A percentile compares a stretch with the other conserved stretches of the same genome.
These are phyloP conservation scores for Bromus sterilis DNA, from an alignment of 176 grass and related monocot species.

Conservation along the genomic window DNA sequence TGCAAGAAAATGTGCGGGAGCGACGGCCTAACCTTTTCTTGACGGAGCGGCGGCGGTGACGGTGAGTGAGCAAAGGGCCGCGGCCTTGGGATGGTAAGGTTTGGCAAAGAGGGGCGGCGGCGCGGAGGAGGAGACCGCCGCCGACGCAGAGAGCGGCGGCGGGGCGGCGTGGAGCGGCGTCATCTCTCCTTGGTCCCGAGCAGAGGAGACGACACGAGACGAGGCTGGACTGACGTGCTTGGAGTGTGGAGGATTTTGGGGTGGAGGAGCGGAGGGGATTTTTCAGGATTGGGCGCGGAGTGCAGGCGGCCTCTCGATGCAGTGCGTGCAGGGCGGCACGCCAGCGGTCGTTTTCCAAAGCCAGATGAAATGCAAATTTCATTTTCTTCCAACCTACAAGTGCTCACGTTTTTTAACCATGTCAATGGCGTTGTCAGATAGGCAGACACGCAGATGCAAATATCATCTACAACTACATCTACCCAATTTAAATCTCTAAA, in stretches of 20 bases:
- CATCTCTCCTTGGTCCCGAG: slow-evolving; percentile 4
- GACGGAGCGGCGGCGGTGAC: slow-evolving; percentile 13
- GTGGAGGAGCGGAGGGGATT: slow-evolving; percentile 24
- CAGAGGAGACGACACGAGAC: not conserved
- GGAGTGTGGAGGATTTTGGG: not conserved
- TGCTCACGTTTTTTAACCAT: too few relatives aligned
- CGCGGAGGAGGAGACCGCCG: not conserved
- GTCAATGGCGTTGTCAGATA: too few relatives aligned
- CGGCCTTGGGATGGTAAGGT: not conserved
- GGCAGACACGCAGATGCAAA: too few relatives aligned
- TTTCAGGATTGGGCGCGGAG: slow-evolving; percentile 41
- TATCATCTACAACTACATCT: too few relatives aligned
- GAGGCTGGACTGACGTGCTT: not conserved
- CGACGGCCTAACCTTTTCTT: slow-evolving; percentile 21
- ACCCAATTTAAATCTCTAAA: too few relatives aligned
- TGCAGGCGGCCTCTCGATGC: slow-evolving; percentile 43
- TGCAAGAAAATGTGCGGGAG: not conserved
- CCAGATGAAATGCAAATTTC: not conserved
- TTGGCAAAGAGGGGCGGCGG: not conserved
- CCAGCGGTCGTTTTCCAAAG: slow-evolving; percentile 21
- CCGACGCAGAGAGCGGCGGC: not conserved
- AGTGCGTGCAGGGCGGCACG: slow-evolving; percentile 10
- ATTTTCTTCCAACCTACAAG: not conserved
- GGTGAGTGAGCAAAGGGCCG: slow-evolving; percentile 20
- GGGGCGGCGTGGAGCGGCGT: slow-evolving; percentile 34